Base-by-base conservation (phyloP, 202 grass and related monocot species). In the Panicum virgatum region DNA sequence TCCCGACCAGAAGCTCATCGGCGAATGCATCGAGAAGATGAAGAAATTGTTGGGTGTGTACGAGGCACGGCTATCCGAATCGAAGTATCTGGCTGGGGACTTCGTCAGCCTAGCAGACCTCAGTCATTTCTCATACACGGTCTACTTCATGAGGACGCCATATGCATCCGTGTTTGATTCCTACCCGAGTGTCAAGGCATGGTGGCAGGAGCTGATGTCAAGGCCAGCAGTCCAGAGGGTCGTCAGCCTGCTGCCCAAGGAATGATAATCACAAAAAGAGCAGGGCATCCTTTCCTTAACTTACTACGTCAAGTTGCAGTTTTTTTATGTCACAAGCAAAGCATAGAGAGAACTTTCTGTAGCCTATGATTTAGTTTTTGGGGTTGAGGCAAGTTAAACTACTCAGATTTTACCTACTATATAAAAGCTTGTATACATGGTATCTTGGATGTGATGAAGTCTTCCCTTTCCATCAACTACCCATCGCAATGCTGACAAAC, bases 241-340 rank as follows among this genome's bases (percentile, higher is more conserved):
- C 62, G 18, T 38, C 61, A 20, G 7, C 32, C 62, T 20, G 36
- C 6, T 77, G 1, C 25, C 26, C 69, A 52, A 0, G 73, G 76
- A 67, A 85, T 64, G 16, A 91, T 82, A 72, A 47, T 47, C 45
- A 16, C 43, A 32, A 30, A 30, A 30, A 30, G 1, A 30, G 1
- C 29, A 30, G 29, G 29, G 29, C 29, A 30, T n/a, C n/a, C n/a
- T n/a, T n/a, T n/a, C n/a, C n/a, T n/a, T n/a, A n/a, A n/a, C n/a
- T n/a, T n/a, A n/a, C n/a, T n/a, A n/a, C n/a, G n/a, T n/a, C n/a
- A n/a, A n/a, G n/a, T n/a, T n/a, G n/a, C n/a, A n/a, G n/a, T n/a
- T n/a, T n/a, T n/a, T n/a, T n/a, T n/a, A n/a, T n/a, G n/a, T n/a
- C n/a, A n/a, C n/a, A n/a, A n/a, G n/a, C n/a, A n/a, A n/a, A n/a